Evolutionary conservation across 1,139 yeast genomes (phyloP), one percentile per base, ranked within the genome.

Genomic region (Hansenula anomala): DNA sequence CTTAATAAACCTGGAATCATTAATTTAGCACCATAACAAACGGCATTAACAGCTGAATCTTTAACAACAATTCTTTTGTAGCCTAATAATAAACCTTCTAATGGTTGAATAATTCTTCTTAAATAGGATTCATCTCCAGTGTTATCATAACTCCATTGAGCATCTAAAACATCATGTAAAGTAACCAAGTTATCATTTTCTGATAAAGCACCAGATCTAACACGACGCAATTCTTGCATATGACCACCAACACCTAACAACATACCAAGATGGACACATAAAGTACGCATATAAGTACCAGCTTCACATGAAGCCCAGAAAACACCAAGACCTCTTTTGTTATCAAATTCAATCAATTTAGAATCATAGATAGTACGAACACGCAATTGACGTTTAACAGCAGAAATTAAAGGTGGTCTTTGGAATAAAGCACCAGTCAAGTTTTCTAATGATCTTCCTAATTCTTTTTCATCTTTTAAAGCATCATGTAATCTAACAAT

Each of bases 231-330:
- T 70, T 92, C 98, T 76, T 92, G 98, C 98, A 92, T 92, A 70
- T 92, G 98, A 55, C 97, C 98, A 64, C 98, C 98, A 55, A 89
- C 97, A 56, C 97, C 97, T 54, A 92, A 75, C 46, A 92, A 75
- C 96, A 92, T 90, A 72, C 98, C 98, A 60, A 92, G 73, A 67
- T 92, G 98, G 46, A 92, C 98, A 81, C 98, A 92, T 58, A 92
- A 73, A 40, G 98, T 92, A 79, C 98, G 86, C 96, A 92, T 92
- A 71, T 92, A 92, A 48, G 98, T 92, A 68, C 98, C 98, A 46
- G 98, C 98, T 74, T 92, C 98, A 78, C 98, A 92, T 34, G 95
- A 85, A 45, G 97, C 97, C 98, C 98, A 92, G 74, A 92, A 92
- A 29, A 92, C 97, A 70, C 96, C 96, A 51, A 92, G 76, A 56